phyloP scores from a whole-genome alignment of 805 yeast genomes.

The Lipomyces yamanashiensis region DNA sequence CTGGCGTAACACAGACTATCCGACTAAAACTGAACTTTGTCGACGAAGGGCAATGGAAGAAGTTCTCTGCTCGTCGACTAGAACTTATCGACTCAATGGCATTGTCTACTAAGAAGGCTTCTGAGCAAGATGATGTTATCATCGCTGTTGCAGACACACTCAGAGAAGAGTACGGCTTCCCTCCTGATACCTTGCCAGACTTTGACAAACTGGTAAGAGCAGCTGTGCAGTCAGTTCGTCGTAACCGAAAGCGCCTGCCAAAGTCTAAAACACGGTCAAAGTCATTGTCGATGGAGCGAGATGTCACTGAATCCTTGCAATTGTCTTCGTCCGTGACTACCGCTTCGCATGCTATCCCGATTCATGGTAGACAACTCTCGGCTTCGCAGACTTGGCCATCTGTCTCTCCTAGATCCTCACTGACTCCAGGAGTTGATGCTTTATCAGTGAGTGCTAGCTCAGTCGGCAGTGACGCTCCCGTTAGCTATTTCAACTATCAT shows the following conservation, averaged over 20 bases:
- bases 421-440: slow-evolving; percentile 1
- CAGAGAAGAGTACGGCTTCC: slow-evolving; percentile 77
- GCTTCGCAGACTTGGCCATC: background rate
- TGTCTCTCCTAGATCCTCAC: background rate
- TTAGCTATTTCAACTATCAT: slow-evolving; percentile 1
- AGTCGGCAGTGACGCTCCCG: background rate
- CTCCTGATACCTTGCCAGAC: slow-evolving; percentile 62
- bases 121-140: slow-evolving; percentile 88
- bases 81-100: slow-evolving; percentile 81
- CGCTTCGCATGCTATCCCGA: background rate
- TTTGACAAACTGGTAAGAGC: slow-evolving; percentile 90
- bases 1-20: slow-evolving; percentile 62
- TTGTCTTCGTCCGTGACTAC: background rate
- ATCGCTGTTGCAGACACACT: slow-evolving; percentile 75
- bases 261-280: slow-evolving; percentile 43
- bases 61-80: slow-evolving; percentile 85
- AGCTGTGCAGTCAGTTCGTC: slow-evolving; percentile 88
- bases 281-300: slow-evolving; percentile 25
- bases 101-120: slow-evolving; percentile 73
- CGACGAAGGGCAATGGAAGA: slow-evolving; percentile 86
- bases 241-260: slow-evolving; percentile 76
- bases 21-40: slow-evolving; percentile 69
- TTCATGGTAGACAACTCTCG: background rate
- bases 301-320: background rate
- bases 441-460: slow-evolving; percentile 2